Conservation (phyloP, 2,329 filamentous ascomycete species). For the Ceratocystis ficicola region DNA sequence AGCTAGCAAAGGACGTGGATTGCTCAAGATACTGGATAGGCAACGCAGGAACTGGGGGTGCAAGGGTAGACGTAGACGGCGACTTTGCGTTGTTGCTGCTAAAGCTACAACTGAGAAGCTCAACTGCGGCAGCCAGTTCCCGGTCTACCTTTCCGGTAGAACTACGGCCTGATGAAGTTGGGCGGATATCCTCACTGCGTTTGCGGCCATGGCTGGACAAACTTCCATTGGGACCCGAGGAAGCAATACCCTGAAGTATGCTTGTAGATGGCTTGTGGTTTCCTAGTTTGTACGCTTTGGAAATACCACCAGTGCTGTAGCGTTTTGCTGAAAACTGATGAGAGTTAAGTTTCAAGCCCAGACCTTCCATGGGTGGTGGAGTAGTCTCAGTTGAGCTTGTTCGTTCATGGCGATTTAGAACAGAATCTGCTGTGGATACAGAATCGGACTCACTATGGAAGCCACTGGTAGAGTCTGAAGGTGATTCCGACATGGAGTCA, state of each 20-base stretch:
- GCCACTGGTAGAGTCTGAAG: constrained; percentile 53
- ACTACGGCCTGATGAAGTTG: constrained; percentile 66
- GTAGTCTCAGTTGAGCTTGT: constrained; percentile 86
- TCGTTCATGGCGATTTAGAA: constrained; percentile 63
- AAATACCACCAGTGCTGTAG: constrained; percentile 48
- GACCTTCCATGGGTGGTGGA: constrained; percentile 61
- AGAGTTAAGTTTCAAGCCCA: constrained; percentile 40
- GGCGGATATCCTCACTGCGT: constrained; percentile 62
- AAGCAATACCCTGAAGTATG: constrained; percentile 37
- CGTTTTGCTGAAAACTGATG: constrained; percentile 44
- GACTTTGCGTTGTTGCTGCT: constrained; percentile 53
- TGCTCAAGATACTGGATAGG: constrained; percentile 66
- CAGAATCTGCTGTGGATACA: constrained; percentile 67
- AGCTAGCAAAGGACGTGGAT: constrained; percentile 43
- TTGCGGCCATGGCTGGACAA: constrained; percentile 50
- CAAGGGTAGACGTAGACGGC: constrained; percentile 50
- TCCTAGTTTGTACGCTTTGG: constrained; percentile 67
- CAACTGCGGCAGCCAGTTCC: constrained; percentile 79
- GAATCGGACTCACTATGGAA: constrained; percentile 72
- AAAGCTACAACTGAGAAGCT: constrained; percentile 83
- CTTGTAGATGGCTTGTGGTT: constrained; percentile 39
- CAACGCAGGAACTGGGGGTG: constrained; percentile 77
- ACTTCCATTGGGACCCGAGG: constrained; percentile 27
- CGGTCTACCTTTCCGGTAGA: constrained; percentile 68
- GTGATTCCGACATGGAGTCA: constrained; percentile 44